Percentiles rank a stretch among this genome's conserved stretches.
phyloP scores from a whole-genome alignment of 768 basidiomycete genomes.

The Xerocomus brunneocitrinus region DNA sequence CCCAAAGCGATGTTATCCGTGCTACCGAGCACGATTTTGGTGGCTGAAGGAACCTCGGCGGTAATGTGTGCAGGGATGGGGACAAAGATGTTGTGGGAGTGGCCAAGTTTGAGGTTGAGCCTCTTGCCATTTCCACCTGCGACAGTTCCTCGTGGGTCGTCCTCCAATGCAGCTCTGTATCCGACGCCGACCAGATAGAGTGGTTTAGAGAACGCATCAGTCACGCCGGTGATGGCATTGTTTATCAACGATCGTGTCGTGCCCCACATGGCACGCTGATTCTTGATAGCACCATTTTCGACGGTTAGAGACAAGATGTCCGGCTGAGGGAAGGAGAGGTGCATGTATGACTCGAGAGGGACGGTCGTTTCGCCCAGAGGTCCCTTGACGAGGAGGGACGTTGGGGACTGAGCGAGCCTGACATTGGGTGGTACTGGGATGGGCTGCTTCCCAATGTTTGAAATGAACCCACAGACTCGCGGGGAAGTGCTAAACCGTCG shows the following conservation, averaged over 20 bases:
- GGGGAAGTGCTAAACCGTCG: slow-evolving; percentile 49
- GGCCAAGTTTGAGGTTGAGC: slow-evolving; percentile 89
- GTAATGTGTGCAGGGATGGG: slow-evolving; percentile 80
- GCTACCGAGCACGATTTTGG: slow-evolving; percentile 77
- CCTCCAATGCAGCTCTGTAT: slow-evolving; percentile 84
- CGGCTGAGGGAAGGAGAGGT: slow-evolving; percentile 32
- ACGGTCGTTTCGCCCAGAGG: slow-evolving; percentile 51
- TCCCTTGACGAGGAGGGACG: slow-evolving; percentile 50
- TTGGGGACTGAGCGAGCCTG: slow-evolving; percentile 33
- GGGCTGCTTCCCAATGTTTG: slow-evolving; percentile 59
- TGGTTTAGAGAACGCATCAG: slow-evolving; percentile 78
- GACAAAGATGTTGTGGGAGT: slow-evolving; percentile 81
- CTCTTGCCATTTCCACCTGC: slow-evolving; percentile 59
- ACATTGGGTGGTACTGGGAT: slow-evolving; percentile 52
- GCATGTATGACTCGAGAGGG: slow-evolving; percentile 45
- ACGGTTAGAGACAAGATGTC: slow-evolving; percentile 36
- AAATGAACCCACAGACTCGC: slow-evolving; percentile 43
- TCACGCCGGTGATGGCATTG: slow-evolving; percentile 89
- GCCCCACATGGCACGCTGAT: slow-evolving; percentile 94
- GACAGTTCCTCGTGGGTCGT: slow-evolving; percentile 59
- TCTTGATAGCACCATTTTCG: slow-evolving; percentile 61
- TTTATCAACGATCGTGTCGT: slow-evolving; percentile 83
- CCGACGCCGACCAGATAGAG: slow-evolving; percentile 93
- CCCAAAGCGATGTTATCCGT: slow-evolving; percentile 87
- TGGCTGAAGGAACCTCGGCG: slow-evolving; percentile 74